Percentiles rank a stretch among this genome's conserved stretches.
phyloP scores from a whole-genome alignment of 176 grass and related monocot genomes.

The Eragrostis curvula region DNA sequence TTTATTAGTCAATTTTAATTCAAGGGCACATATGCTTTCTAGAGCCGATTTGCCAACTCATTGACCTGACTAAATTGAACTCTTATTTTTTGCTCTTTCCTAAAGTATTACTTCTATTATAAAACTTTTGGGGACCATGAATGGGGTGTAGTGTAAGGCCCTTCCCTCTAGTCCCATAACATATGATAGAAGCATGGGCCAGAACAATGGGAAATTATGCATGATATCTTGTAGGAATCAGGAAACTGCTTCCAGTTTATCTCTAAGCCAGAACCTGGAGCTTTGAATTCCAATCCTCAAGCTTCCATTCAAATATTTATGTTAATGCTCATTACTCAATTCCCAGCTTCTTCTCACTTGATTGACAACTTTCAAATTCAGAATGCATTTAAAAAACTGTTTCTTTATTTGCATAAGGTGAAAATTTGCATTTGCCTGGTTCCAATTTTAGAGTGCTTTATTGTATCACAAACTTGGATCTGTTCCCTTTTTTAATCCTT shows the following conservation, averaged over 20 bases:
- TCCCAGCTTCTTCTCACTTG: background rate
- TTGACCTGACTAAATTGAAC: background rate
- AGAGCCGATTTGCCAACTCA: background rate
- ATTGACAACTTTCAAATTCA: background rate
- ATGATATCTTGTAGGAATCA: no score
- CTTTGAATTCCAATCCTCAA: background rate
- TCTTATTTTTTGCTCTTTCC: background rate
- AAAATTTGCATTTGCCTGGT: background rate
- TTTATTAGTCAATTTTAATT: background rate
- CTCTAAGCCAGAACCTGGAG: background rate
- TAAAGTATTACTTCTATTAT: background rate
- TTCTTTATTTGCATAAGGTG: background rate
- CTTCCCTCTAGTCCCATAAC: background rate
- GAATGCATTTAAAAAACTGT: background rate
- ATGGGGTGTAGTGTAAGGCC: background rate
- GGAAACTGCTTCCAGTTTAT: conserved; percentile 1
- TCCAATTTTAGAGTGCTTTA: background rate
- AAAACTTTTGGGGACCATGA: background rate
- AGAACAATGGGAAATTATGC: background rate
- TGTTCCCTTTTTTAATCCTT: background rate
- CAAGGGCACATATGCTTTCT: background rate
- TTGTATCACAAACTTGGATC: background rate
- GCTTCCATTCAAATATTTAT: background rate
- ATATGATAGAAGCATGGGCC: background rate
- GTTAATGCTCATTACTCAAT: background rate